Evolutionary conservation across 306 rosid genomes (phyloP), one percentile per base, ranked within the genome.

Genomic region (Prunus fruticosa): DNA sequence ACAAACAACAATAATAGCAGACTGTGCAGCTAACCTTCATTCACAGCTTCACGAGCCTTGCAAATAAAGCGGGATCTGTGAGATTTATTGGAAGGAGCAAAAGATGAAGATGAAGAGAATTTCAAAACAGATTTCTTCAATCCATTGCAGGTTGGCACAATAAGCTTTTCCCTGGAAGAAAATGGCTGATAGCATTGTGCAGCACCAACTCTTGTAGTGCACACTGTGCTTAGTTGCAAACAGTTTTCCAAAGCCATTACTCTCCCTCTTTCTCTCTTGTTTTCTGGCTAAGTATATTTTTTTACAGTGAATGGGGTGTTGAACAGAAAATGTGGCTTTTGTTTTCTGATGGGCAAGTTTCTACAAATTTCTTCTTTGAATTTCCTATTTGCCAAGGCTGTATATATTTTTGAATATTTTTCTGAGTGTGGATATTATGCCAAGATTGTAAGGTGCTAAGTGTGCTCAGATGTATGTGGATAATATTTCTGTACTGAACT

Each of bases 1-100:
- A 70, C 19, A 50, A 14, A 52, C n/a, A 52, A 52, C 8, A 52
- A 18, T 52, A 11, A 19, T 22, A 51, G 7, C 75, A 52, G 64
- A 71, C 53, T 27, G n/a, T 28, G 58, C n/a, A 30, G 50, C 46
- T 46, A 51, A 84, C 97, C 97, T 86, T 81, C 82, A 72, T 88
- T 15, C 16, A 88, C 74, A 20, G 91, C 87, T 82, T 91, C 93
- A 34, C 89, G 91, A 82, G 97, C 97, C 72, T 86, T 86, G 89
- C 97, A 91, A 80, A 91, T 61, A 41, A 88, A 78, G 60, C 82
- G 84, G n/a, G 91, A 76, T 83, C 82, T 86, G 78, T 74, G 81
- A 62, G 20, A 27, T 67, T 50, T 41, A 18, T 71, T 60, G 54
- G 82, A 80, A 62, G n/a, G 72, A 67, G 81, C 72, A 19, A 62